Base-by-base conservation (phyloP, 768 basidiomycete genomes). In the Lactarius pseudohatsudake region DNA sequence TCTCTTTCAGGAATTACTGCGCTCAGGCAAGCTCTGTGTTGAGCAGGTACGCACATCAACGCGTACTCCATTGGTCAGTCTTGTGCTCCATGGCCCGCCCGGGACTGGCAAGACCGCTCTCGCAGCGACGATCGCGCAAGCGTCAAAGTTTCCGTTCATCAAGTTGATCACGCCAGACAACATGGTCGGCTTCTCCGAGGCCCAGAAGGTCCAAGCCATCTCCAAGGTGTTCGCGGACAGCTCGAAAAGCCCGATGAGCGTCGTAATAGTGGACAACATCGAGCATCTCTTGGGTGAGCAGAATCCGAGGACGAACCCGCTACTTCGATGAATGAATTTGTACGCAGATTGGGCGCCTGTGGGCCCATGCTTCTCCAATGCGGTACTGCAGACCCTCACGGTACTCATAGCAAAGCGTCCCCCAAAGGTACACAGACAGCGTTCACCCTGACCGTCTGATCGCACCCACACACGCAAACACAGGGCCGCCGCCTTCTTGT, bases 321-420 rank as follows among this genome's bases (percentile, higher is more conserved):
- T 2, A 9, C 9, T 9, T 34, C 34, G 60, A 54, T 55, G 2
- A 13, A 16, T 7, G 16, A 45, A 9, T 53, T 53, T 0, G 55
- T 71, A 11, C 54, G 43, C 67, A 95, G 97, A 98, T 70, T 99
- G 94, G 91, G 94, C 94, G 7, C 94, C 95, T 4, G 89, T 98
- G 78, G 96, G 96, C 2, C 92, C 90, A n/a, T 98, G 94, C 57
- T 98, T 98, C 79, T 98, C 96, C 1, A 98, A 98, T 75, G 81
- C 88, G 8, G 93, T 98, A 4, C 80, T 98, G 28, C 97, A 98
- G 76, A 83, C 96, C 0, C 78, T 99, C 20, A 80, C 96, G 59
- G 96, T 98, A 0, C 80, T 99, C 28, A 86, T 98, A 67, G 86
- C 86, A 55, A 89, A 92, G 68, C 84, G 91, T 66, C 97, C 97